Conservation (phyloP, 768 basidiomycete species). For the Xanthoconium purpureum region DNA sequence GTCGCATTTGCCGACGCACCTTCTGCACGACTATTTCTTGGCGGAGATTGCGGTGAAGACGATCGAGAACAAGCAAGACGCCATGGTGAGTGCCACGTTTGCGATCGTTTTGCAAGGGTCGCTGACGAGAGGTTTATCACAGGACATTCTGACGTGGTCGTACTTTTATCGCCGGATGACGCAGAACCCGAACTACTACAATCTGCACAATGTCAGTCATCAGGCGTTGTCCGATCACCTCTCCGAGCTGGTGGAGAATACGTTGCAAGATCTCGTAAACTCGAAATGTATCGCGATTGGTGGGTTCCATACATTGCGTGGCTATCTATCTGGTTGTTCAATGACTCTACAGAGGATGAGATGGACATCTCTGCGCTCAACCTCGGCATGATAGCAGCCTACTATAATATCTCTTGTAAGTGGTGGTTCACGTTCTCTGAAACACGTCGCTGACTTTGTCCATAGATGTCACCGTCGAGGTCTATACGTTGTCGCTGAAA, state of each 20-base stretch:
- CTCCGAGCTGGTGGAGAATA: slow-evolving; percentile 93
- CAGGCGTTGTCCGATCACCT: slow-evolving; percentile 94
- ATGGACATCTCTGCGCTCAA: slow-evolving; percentile 92
- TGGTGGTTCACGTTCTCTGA: slow-evolving; percentile 4
- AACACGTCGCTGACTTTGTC: not conserved
- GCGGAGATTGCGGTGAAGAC: slow-evolving; percentile 98
- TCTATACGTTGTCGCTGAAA: slow-evolving; percentile 92
- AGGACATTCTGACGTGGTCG: slow-evolving; percentile 98
- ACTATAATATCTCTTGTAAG: slow-evolving; percentile 90
- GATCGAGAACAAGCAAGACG: slow-evolving; percentile 98
- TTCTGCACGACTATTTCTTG: slow-evolving; percentile 95
- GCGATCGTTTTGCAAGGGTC: not conserved
- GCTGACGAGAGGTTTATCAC: slow-evolving; percentile 1
- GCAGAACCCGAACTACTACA: slow-evolving; percentile 95
- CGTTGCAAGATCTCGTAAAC: slow-evolving; percentile 84
- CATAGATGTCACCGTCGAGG: slow-evolving; percentile 92
- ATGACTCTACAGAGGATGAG: slow-evolving; percentile 61
- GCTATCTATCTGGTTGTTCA: not conserved
- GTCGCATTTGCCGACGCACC: slow-evolving; percentile 85
- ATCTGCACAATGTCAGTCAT: slow-evolving; percentile 91
- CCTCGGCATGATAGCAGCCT: slow-evolving; percentile 97
- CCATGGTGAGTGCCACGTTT: slow-evolving; percentile 59
- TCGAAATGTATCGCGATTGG: slow-evolving; percentile 95
- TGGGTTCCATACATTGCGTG: slow-evolving; percentile 29
- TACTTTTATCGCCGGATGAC: slow-evolving; percentile 98